These are phyloP conservation scores for Phylloporus sp. DNA, from an alignment of 768 basidiomycete genomes.

Conservation along the genomic window DNA sequence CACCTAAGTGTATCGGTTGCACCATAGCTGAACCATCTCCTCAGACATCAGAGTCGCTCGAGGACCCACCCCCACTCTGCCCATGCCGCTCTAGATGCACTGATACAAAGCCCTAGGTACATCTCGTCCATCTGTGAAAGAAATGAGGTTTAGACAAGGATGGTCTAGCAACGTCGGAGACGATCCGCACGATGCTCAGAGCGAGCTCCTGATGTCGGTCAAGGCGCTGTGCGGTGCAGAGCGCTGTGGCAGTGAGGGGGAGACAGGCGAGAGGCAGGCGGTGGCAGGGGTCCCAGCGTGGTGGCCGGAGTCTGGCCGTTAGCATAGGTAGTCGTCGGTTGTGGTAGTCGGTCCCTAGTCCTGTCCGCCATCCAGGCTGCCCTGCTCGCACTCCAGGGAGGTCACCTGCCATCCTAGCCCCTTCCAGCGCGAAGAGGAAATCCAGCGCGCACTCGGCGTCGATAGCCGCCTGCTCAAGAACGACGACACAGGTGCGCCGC, in stretches of 20 bases:
- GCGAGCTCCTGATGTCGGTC: slow-evolving; percentile 48
- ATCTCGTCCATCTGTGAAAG: background rate
- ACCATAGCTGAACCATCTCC: no score
- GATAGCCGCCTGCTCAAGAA: slow-evolving; percentile 40
- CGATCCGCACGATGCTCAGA: slow-evolving; percentile 52
- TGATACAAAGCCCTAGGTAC: slow-evolving; percentile 82
- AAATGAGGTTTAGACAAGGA: background rate
- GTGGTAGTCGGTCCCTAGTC: no score
- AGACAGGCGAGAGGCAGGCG: no score
- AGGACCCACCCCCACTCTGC: slow-evolving; percentile 45
- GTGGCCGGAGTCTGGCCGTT: no score
- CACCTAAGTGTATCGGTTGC: no score
- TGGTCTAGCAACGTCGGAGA: slow-evolving; percentile 58
- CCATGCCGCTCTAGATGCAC: slow-evolving; percentile 56
- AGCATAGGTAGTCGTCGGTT: no score
- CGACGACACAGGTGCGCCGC: slow-evolving; percentile 12
- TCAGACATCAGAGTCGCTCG: slow-evolving; percentile 20
- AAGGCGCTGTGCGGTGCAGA: slow-evolving; percentile 62
- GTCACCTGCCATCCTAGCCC: no score
- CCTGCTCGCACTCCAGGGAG: no score
- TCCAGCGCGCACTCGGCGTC: slow-evolving; percentile 65
- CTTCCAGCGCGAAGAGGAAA: slow-evolving; percentile 62
- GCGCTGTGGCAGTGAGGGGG: no score
- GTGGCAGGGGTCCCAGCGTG: no score
- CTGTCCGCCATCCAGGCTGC: no score